Base-by-base conservation (phyloP, 1,284 basidiomycete species). In the Malassezia japonica region DNA sequence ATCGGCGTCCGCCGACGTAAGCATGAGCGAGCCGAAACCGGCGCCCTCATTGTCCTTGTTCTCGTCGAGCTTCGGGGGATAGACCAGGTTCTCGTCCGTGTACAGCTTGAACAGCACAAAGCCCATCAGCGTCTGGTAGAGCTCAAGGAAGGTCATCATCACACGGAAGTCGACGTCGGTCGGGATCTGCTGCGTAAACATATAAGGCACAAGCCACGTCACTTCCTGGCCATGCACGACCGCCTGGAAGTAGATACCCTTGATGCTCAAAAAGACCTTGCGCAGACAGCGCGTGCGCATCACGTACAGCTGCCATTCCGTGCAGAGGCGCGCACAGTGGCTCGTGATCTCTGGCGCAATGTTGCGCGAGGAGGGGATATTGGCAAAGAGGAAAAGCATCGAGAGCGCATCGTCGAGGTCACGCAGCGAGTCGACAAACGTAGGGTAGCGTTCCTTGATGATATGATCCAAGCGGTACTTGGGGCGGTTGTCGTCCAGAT, bases 51-150 rank as follows among this genome's bases (percentile, higher is more conserved):
- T 90, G 64, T 95, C 88, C 74, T 87, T 87, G 62, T 79, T 80
- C 18, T 77, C 72, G 67, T 98, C 90, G 48, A 96, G 75, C 20
- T 87, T 86, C 2, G 94, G 94, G 20, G 94, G 94, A 72, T 99
- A 99, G 31, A 91, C 83, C 34, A 98, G 79, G 61, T 87, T 87
- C 46, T 81, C 81, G 68, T 95, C 90, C n/a, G 86, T 85, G 77
- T 92, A 99, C 20, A 99, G 81, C 76, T 95, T 95, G 82, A 89
- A 99, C 68, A 95, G 84, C 12, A 91, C 85, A 67, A 98, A 99
- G 16, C 89, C 87, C 38, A 95, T 82, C 12, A 96, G 77, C 1
- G 92, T 98, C 76, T 98, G 91, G 76, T 99, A 98, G 8, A 99
- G 81, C 75, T 99, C 94, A 67, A 98, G 77, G 79, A 99, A 99